These are phyloP conservation scores for Asterophora parasitica DNA, from an alignment of 768 basidiomycete genomes.

Conservation along the genomic window DNA sequence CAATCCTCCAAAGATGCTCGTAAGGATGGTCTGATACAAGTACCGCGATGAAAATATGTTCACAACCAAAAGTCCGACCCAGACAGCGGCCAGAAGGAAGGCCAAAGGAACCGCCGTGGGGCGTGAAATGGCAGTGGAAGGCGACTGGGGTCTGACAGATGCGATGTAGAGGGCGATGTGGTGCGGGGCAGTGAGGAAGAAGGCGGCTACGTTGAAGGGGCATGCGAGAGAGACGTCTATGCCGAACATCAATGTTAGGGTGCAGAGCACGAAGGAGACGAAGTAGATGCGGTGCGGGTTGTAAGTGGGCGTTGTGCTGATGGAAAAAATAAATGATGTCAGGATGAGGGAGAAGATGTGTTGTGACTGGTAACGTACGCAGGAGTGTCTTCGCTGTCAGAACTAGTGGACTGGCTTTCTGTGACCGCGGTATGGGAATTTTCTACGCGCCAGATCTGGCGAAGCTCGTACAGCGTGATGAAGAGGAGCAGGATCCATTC, in stretches of 20 bases:
- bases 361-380: too few species aligned
- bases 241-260: slow-evolving; percentile 5
- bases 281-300: slow-evolving; percentile 5
- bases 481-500: slow-evolving; percentile 7
- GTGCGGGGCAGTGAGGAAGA: slow-evolving; percentile 12
- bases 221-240: slow-evolving; percentile 1
- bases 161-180: slow-evolving; percentile 10
- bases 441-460: neutral
- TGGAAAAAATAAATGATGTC: too few species aligned
- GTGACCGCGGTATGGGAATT: neutral
- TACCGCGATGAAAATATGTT: slow-evolving; percentile 4
- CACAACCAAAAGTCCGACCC: slow-evolving; percentile 5
- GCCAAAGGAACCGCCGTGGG: slow-evolving; percentile 4
- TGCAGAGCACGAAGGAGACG: slow-evolving; percentile 9
- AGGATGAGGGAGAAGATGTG: neutral
- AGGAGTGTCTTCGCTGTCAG: too few species aligned
- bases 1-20: slow-evolving; percentile 8
- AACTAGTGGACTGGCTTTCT: neutral
- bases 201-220: slow-evolving; percentile 12
- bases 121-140: slow-evolving; percentile 2
- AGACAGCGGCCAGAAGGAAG: slow-evolving; percentile 8
- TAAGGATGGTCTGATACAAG: slow-evolving; percentile 5
- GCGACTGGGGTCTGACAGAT: slow-evolving; percentile 1
- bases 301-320: neutral
- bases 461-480: neutral